These are phyloP conservation scores for Ceratobasidium sp. DNA, from an alignment of 1,284 basidiomycete genomes.

Conservation along the genomic window DNA sequence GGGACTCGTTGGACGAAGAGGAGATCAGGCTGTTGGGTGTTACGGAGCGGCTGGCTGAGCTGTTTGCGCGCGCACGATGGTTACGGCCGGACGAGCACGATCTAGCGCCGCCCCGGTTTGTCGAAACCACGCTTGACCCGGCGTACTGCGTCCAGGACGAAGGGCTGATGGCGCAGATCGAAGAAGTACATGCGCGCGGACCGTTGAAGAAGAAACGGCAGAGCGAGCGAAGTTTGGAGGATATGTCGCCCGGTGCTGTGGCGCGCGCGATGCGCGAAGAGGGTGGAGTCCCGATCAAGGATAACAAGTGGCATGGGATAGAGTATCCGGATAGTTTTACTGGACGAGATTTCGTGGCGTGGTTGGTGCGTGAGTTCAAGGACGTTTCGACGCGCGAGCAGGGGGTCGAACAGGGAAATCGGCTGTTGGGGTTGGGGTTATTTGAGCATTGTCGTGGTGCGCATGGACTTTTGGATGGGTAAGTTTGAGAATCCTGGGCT, in stretches of 20 bases:
- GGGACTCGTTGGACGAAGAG: slow-evolving; percentile 83
- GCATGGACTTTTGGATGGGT: slow-evolving; percentile 90
- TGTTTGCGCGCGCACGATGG: slow-evolving; percentile 88
- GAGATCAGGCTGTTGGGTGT: slow-evolving; percentile 86
- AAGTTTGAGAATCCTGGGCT: slow-evolving; percentile 52
- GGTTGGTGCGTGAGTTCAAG: slow-evolving; percentile 87
- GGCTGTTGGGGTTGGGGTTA: slow-evolving; percentile 81
- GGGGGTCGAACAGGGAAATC: slow-evolving; percentile 82
- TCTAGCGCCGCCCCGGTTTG: slow-evolving; percentile 72
- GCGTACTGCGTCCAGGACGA: slow-evolving; percentile 84
- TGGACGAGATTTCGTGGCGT: slow-evolving; percentile 87
- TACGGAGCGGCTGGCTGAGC: slow-evolving; percentile 91
- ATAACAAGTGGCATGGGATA: slow-evolving; percentile 79
- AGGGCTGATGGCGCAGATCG: slow-evolving; percentile 79
- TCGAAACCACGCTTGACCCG: slow-evolving; percentile 87
- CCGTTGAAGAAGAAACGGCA: slow-evolving; percentile 82
- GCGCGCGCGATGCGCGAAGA: slow-evolving; percentile 86
- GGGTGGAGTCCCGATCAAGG: slow-evolving; percentile 80
- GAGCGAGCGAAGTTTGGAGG: slow-evolving; percentile 77
- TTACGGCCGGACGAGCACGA: slow-evolving; percentile 71
- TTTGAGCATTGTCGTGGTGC: slow-evolving; percentile 84
- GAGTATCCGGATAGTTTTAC: slow-evolving; percentile 85
- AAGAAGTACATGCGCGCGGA: slow-evolving; percentile 78
- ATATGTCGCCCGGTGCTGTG: slow-evolving; percentile 70
- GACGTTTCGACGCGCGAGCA: slow-evolving; percentile 86